phyloP scores from a whole-genome alignment of 2,329 filamentous ascomycete genomes.

The Eurotiales sp. region DNA sequence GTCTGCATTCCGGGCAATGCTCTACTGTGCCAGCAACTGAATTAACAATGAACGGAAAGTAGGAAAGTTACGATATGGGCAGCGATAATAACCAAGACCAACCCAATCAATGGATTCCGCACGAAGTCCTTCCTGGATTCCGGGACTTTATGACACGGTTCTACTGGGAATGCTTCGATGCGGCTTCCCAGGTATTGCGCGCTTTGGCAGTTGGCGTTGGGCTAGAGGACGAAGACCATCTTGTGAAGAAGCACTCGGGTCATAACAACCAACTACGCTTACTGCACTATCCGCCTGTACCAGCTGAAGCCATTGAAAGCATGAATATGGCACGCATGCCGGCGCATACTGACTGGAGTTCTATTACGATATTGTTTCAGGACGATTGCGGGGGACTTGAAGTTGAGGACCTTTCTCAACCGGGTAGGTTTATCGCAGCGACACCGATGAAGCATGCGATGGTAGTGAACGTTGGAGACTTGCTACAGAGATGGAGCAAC shows the following conservation, averaged over 20 bases:
- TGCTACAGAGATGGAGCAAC: slow-evolving; percentile 51
- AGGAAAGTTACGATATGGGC: slow-evolving; percentile 54
- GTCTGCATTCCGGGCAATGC: slow-evolving; percentile 20
- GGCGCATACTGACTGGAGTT: slow-evolving; percentile 54
- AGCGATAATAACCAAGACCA: slow-evolving; percentile 44
- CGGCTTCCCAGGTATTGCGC: slow-evolving; percentile 45
- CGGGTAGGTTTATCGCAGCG: slow-evolving; percentile 41
- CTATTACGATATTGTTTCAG: slow-evolving; percentile 54
- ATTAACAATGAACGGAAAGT: too few relatives aligned
- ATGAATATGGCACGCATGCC: slow-evolving; percentile 47
- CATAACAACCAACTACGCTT: slow-evolving; percentile 59
- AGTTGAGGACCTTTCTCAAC: slow-evolving; percentile 41
- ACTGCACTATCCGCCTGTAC: slow-evolving; percentile 55
- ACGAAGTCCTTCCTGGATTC: slow-evolving; percentile 45
- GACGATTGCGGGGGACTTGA: slow-evolving; percentile 51
- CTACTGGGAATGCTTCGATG: slow-evolving; percentile 47
- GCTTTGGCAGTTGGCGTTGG: slow-evolving; percentile 42
- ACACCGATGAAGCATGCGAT: slow-evolving; percentile 39
- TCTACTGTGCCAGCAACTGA: neutral
- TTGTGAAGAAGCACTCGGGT: slow-evolving; percentile 51
- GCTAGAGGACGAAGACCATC: slow-evolving; percentile 43
- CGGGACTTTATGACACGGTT: slow-evolving; percentile 47
- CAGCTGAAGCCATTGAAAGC: slow-evolving; percentile 41
- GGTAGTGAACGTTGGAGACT: slow-evolving; percentile 50
- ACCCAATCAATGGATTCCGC: slow-evolving; percentile 50